Evolutionary conservation across 805 yeast species (phyloP).

Genomic region (Kuraishia molischiana): DNA sequence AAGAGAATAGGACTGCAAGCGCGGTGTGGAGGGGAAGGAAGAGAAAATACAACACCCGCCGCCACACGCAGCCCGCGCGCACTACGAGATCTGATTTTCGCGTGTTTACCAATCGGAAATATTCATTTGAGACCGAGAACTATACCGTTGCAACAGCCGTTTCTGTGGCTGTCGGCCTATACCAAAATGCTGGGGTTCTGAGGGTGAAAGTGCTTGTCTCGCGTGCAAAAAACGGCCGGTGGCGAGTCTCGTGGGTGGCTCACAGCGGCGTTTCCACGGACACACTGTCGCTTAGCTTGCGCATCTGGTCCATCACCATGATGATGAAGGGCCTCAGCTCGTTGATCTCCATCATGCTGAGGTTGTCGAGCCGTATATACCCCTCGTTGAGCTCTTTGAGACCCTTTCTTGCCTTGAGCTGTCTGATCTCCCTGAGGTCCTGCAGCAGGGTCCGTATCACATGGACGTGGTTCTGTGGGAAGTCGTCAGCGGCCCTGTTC

Average conservation of each 20-base stretch:
- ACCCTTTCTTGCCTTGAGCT: conserved; percentile 76
- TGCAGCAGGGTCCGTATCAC: conserved; percentile 63
- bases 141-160: too few relatives aligned
- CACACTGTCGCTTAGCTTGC: conserved; percentile 36
- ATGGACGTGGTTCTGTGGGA: conserved; percentile 63
- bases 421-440: conserved; percentile 77
- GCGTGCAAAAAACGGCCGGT: background rate
- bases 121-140: too few relatives aligned
- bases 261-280: background rate
- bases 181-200: too few relatives aligned
- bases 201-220: background rate
- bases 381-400: conserved; percentile 68
- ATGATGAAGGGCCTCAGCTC: conserved; percentile 78
- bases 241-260: background rate
- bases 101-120: too few relatives aligned
- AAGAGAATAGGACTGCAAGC: too few relatives aligned
- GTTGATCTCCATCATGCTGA: conserved; percentile 78
- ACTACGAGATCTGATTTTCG: too few relatives aligned
- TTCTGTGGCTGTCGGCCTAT: too few relatives aligned
- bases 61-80: too few relatives aligned
- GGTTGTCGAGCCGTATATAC: conserved; percentile 72
- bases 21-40: too few relatives aligned
- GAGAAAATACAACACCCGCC: too few relatives aligned
- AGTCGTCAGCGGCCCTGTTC: conserved; percentile 60
- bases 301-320: conserved; percentile 71